Base-by-base conservation (phyloP, 306 rosid genomes). In the Acmispon strigosus region DNA sequence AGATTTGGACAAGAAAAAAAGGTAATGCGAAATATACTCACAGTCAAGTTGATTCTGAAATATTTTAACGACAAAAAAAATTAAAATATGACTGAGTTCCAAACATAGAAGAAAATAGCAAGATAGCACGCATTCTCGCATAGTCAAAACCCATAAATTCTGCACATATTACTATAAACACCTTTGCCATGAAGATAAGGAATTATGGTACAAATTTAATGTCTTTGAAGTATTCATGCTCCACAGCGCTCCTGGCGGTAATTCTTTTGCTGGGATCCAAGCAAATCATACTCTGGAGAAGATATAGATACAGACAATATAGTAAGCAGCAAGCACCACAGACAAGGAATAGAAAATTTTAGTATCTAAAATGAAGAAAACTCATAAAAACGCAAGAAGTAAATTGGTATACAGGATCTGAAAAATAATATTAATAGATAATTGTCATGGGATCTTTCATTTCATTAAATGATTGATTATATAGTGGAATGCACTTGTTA, bases 201-300 rank as follows among this genome's bases (percentile, higher is more conserved):
- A 68, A 75, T 89, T 81, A 94, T 32, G 99, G 95, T 63, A 86
- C 96, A 81, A 90, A 83, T 62, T 87, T 82, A 15, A 94, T 86
- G 84, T 91, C 99, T 80, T 83, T 91, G 92, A 94, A 94, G 84
- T 94, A 94, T 72, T 91, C 99, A 55, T 94, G 99, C 89, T 91
- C 96, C 10, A 94, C 95, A 63, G 97, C 97, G 73, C 80, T 86
- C 90, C 97, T 80, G 72, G 99, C 99, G 0, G 92, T 94, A 41
- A 94, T 87, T 82, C 99, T 87, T 80, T 84, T 94, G 84, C 77
- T 94, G 64, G 99, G 99, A 77, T 94, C 99, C 88, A 90, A 82
- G 88, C 91, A 90, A 32, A 94, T 95, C 99, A 94, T 94, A 78
- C 90, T 87, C 99, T 94, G 96, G 42, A 62, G 67, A 4, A 77